Conservation (phyloP, 768 basidiomycete genomes). For the Tricholoma terreum region DNA sequence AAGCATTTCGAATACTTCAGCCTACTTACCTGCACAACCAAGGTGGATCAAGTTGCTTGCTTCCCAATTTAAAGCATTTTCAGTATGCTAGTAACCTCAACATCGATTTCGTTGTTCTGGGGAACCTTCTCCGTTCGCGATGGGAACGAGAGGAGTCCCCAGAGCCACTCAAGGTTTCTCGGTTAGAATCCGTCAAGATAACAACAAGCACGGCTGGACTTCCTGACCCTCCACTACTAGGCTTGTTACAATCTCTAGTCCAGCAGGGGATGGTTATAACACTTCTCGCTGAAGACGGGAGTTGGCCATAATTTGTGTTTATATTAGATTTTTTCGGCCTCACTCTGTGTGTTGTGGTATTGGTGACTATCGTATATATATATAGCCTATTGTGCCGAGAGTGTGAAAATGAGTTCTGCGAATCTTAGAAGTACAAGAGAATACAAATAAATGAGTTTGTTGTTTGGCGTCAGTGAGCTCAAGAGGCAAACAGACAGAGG, state of each 20-base stretch:
- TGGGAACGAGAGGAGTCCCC: not conserved
- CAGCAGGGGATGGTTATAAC: not conserved
- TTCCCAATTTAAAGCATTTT: not conserved
- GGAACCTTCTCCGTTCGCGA: not conserved
- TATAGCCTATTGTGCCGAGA: too few species aligned
- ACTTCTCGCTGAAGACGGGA: too few species aligned
- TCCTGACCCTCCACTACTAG: not conserved
- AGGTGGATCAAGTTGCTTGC: not conserved
- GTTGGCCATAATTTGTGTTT: too few species aligned
- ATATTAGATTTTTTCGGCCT: too few species aligned
- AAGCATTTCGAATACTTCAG: not conserved
- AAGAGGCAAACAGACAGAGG: too few species aligned
- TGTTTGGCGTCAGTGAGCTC: too few species aligned
- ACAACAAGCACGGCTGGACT: not conserved
- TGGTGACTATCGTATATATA: too few species aligned
- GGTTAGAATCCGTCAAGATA: not conserved
- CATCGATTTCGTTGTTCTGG: not conserved
- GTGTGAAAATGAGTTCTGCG: too few species aligned
- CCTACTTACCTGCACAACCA: not conserved
- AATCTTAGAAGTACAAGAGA: too few species aligned
- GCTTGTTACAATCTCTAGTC: not conserved
- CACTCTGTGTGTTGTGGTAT: too few species aligned
- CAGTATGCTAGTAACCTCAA: not conserved
- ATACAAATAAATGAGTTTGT: too few species aligned
- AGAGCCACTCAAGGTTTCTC: not conserved